Percentiles rank a stretch among this genome's conserved stretches.
Conservation (phyloP, 116 monocot genomes). For the Phalaenopsis hybrid region DNA sequence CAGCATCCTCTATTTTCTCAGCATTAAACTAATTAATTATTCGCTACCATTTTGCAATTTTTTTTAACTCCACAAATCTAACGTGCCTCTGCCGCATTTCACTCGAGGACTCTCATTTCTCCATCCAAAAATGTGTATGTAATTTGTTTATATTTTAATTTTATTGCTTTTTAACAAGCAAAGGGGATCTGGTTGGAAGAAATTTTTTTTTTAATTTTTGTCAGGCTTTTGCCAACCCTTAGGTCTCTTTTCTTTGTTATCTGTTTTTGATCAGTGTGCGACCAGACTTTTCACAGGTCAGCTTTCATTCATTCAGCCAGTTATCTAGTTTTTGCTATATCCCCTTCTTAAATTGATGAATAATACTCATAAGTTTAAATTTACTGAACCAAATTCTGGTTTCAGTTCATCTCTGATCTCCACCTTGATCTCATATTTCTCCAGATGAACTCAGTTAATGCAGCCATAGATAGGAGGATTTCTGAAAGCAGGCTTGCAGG, state of each 20-base stretch:
- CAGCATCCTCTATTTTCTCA: no score
- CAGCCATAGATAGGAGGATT: conserved; percentile 90
- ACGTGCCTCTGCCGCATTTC: conserved; percentile 58
- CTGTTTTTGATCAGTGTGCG: conserved; percentile 73
- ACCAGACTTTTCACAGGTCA: conserved; percentile 83
- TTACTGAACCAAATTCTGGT: conserved; percentile 10
- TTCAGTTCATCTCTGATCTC: not conserved
- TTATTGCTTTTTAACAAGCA: conserved; percentile 38
- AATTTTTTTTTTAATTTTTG: conserved; percentile 29
- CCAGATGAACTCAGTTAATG: conserved; percentile 96
- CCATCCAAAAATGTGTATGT: conserved; percentile 68
- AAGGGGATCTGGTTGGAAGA: conserved; percentile 48
- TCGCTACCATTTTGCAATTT: not conserved
- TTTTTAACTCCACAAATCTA: conserved; percentile 41
- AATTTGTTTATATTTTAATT: conserved; percentile 28
- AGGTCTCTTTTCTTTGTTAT: conserved; percentile 41
- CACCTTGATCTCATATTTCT: conserved; percentile 14
- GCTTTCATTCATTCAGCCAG: conserved; percentile 67
- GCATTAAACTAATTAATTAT: not conserved
- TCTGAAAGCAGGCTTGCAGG: conserved; percentile 93
- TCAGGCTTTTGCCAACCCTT: conserved; percentile 57
- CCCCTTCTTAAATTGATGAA: not conserved
- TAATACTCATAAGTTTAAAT: not conserved
- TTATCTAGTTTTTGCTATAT: conserved; percentile 14
- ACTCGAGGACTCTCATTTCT: conserved; percentile 38